Conservation (phyloP, 2,329 filamentous ascomycete genomes). For the Ascochyta fabae region DNA sequence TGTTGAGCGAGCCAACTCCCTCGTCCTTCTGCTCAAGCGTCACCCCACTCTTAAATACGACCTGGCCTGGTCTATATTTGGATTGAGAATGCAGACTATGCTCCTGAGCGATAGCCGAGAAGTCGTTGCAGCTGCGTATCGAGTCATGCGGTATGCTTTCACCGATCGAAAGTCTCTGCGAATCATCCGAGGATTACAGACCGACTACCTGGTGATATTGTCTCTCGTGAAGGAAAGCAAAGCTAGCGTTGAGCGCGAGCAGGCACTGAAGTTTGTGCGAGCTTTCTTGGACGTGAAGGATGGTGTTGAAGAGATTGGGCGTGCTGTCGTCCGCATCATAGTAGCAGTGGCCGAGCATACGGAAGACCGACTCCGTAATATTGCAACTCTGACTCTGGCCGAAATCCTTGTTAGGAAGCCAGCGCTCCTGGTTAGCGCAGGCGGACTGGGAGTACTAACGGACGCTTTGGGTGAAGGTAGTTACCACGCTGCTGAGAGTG, state of each 20-base stretch:
- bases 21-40: conserved; percentile 96
- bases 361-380: conserved; percentile 84
- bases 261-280: conserved; percentile 94
- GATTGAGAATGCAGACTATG: conserved; percentile 92
- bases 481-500: conserved; percentile 89
- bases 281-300: conserved; percentile 96
- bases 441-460: conserved; percentile 85
- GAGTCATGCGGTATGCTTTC: conserved; percentile 91
- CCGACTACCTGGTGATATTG: conserved; percentile 88
- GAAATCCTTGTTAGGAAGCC: conserved; percentile 91
- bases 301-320: conserved; percentile 84
- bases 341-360: conserved; percentile 87
- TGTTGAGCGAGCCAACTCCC: conserved; percentile 85
- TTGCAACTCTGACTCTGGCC: conserved; percentile 89
- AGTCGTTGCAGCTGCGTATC: conserved; percentile 92
- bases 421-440: conserved; percentile 77
- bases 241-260: conserved; percentile 94
- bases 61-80: conserved; percentile 93
- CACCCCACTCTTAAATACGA: conserved; percentile 96
- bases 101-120: conserved; percentile 94
- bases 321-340: conserved; percentile 85
- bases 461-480: conserved; percentile 89
- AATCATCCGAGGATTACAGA: conserved; percentile 86
- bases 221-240: conserved; percentile 96
- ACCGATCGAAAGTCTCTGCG: conserved; percentile 88